phyloP scores from a whole-genome alignment of 2,329 filamentous ascomycete genomes.

The Claviceps pazoutovae region DNA sequence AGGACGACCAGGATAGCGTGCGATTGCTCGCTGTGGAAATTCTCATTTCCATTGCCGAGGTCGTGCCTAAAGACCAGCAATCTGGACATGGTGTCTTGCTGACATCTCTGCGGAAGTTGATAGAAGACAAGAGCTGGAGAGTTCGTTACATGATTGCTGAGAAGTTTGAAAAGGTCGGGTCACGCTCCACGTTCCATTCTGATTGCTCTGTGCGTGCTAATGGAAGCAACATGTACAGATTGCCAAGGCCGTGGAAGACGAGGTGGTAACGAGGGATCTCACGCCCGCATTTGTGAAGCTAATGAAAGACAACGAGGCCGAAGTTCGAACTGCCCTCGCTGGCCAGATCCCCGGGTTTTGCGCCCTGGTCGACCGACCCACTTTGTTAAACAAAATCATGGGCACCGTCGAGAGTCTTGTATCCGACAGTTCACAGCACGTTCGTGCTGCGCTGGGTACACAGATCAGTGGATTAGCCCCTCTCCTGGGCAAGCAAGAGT shows the following conservation, averaged over 20 bases:
- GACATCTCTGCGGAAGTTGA: constrained; percentile 78
- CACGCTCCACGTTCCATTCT: neutral
- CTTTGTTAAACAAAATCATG: constrained; percentile 92
- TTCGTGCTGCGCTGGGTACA: constrained; percentile 85
- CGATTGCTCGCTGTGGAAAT: constrained; percentile 91
- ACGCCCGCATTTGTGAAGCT: constrained; percentile 96
- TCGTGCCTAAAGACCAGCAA: constrained; percentile 96
- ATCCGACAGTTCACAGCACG: constrained; percentile 90
- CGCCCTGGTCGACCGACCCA: constrained; percentile 70
- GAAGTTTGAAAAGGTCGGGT: constrained; percentile 79
- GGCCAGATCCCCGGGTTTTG: constrained; percentile 98
- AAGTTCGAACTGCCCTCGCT: constrained; percentile 91
- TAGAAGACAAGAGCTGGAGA: constrained; percentile 99
- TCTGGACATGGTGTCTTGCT: constrained; percentile 87
- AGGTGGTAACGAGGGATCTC: constrained; percentile 84
- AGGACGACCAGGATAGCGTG: constrained; percentile 96
- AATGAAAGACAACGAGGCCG: constrained; percentile 92
- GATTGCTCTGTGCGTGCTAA: neutral
- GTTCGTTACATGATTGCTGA: constrained; percentile 99
- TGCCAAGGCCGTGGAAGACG: constrained; percentile 94
- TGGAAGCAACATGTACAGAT: constrained; percentile 43
- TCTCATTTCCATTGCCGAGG: constrained; percentile 89
- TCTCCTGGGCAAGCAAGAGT: constrained; percentile 96
- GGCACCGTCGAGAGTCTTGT: constrained; percentile 90
- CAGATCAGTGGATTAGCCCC: constrained; percentile 95